Percentiles rank a stretch among this genome's conserved stretches.
Conservation (phyloP, 139 green algal genomes). For the Volvox africanus region DNA sequence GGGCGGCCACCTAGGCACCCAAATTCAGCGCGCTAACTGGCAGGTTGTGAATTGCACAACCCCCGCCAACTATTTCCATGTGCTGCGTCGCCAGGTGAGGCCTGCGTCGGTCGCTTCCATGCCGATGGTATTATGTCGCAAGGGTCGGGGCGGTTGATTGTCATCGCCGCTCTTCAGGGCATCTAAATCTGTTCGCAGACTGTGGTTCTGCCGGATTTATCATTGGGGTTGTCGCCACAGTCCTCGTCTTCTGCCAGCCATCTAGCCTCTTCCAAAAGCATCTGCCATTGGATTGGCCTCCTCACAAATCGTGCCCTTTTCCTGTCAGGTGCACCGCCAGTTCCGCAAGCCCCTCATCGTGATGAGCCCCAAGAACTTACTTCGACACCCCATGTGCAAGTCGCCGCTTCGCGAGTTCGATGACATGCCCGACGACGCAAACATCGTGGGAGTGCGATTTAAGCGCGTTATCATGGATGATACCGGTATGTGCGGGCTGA, state of each 20-base stretch:
- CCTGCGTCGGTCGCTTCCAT: no score
- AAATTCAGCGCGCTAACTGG: constrained; percentile 95
- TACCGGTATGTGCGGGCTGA: constrained; percentile 49
- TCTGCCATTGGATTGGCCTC: no score
- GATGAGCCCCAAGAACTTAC: constrained; percentile 95
- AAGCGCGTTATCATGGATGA: constrained; percentile 99
- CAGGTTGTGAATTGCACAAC: constrained; percentile 97
- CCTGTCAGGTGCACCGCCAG: constrained; percentile 88
- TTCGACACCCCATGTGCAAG: constrained; percentile 92
- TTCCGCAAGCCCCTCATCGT: constrained; percentile 99
- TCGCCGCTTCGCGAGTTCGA: constrained; percentile 92
- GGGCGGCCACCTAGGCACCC: constrained; percentile 86
- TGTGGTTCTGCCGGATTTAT: no score
- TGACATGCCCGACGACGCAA: constrained; percentile 86
- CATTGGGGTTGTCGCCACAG: no score
- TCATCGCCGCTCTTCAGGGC: no score
- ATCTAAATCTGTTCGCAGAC: no score
- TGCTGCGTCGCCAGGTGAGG: constrained; percentile 89
- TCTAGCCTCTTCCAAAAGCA: no score
- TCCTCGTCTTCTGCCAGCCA: no score
- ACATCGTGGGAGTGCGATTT: constrained; percentile 94
- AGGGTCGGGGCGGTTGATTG: no score
- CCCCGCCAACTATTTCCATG: constrained; percentile 99
- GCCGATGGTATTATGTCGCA: no score
- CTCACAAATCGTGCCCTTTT: no score